A percentile compares a stretch with the other conserved stretches of the same genome.
Evolutionary conservation across 176 grass and related monocot species (phyloP).

Genomic region (Triticum monococcum): DNA sequence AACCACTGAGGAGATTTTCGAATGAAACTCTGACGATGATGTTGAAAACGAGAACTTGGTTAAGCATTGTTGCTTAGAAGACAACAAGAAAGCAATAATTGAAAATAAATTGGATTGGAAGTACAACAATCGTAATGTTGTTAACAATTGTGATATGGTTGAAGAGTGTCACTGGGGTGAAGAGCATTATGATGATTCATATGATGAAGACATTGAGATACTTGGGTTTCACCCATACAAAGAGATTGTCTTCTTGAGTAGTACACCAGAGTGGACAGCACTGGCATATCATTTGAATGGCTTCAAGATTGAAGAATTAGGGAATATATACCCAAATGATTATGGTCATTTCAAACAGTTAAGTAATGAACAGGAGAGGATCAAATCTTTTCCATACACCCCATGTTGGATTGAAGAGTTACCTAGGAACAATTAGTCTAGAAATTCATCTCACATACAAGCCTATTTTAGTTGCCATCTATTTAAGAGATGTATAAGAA

Average conservation of each 20-base stretch:
- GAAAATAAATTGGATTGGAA: background rate
- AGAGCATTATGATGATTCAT: background rate
- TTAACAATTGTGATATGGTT: background rate
- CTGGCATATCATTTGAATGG: background rate
- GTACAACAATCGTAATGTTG: background rate
- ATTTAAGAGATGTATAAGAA: background rate
- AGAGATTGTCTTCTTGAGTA: background rate
- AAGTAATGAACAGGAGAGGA: too few species aligned
- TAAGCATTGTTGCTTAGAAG: background rate
- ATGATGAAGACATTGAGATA: background rate
- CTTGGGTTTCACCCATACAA: background rate
- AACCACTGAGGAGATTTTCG: background rate
- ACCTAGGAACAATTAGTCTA: background rate
- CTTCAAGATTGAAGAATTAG: background rate
- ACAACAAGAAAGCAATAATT: background rate
- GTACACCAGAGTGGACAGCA: background rate
- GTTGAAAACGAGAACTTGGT: background rate
- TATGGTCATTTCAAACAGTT: background rate
- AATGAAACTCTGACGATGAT: slow-evolving; percentile 12
- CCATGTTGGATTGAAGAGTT: background rate
- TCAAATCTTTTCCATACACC: background rate
- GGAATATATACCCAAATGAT: background rate
- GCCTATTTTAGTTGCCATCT: background rate
- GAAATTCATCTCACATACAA: too few species aligned
- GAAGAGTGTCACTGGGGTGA: background rate